Evolutionary conservation across 2,329 filamentous ascomycete genomes (phyloP).

Genomic region (Pestalotiopsis sp.): DNA sequence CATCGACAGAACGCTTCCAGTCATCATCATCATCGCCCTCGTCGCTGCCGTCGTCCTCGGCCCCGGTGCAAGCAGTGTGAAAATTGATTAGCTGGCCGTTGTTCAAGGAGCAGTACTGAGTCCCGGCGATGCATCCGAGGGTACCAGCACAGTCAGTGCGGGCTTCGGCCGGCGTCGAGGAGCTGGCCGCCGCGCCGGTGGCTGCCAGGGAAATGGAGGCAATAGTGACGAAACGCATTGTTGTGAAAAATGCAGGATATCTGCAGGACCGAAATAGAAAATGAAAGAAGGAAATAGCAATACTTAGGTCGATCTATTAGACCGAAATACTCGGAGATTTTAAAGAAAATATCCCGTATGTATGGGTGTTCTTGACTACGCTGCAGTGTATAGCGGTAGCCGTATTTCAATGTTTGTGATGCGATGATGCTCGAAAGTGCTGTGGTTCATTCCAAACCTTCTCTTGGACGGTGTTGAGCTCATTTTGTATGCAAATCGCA

Average conservation of each 20-base stretch:
- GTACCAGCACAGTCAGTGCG: conserved; percentile 2
- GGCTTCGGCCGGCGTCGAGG: background rate
- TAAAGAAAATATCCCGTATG: background rate
- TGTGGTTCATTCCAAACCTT: background rate
- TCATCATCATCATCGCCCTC: background rate
- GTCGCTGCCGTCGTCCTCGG: too few species aligned
- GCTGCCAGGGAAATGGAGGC: background rate
- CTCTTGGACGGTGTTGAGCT: background rate
- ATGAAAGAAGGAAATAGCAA: background rate
- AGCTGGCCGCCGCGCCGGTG: background rate
- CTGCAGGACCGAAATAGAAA: background rate
- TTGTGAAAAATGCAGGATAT: background rate
- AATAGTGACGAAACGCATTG: background rate
- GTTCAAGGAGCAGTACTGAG: conserved; percentile 2
- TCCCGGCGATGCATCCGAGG: background rate
- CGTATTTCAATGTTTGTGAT: background rate
- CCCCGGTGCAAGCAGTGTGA: too few species aligned
- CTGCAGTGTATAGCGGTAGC: background rate
- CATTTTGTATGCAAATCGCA: background rate
- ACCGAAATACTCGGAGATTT: background rate
- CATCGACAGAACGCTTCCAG: background rate
- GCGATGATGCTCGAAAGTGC: background rate
- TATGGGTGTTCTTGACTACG: background rate
- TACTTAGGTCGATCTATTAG: background rate
- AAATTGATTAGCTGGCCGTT: too few species aligned